A percentile compares a stretch with the other conserved stretches of the same genome.
phyloP scores from a whole-genome alignment of 1,284 basidiomycete species.

The Phellinidium pouzarii region DNA sequence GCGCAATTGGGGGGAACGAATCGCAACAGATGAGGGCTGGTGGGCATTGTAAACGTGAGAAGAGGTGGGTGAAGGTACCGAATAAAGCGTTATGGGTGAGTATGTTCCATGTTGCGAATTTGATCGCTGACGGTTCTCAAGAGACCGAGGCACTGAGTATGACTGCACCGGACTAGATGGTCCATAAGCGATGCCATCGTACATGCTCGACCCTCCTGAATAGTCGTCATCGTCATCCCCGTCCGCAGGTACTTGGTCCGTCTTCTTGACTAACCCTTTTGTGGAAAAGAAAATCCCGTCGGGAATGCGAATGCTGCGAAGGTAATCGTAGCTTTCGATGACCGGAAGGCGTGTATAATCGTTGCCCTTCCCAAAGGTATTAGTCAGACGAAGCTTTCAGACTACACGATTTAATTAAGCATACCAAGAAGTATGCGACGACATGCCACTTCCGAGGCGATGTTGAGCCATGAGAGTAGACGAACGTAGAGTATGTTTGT shows the following conservation, averaged over 20 bases:
- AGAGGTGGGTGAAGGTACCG: not conserved
- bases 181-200: constrained; percentile 7
- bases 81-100: not conserved
- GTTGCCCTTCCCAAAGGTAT: constrained; percentile 40
- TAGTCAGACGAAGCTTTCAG: not conserved
- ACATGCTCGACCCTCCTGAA: constrained; percentile 11
- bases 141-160: not conserved
- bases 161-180: constrained; percentile 13
- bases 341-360: constrained; percentile 61
- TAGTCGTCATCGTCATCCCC: constrained; percentile 18
- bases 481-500: constrained; percentile 71
- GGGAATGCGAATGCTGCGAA: constrained; percentile 54
- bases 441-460: constrained; percentile 69
- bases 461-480: constrained; percentile 48
- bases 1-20: not conserved
- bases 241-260: constrained; percentile 30
- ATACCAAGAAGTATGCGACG: constrained; percentile 71
- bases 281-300: constrained; percentile 59
- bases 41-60: not conserved
- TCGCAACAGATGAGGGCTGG: not conserved
- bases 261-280: constrained; percentile 31
- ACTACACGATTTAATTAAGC: constrained; percentile 19
- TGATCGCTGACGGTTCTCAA: not conserved
- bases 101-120: constrained; percentile 1
- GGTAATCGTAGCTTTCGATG: constrained; percentile 62